These are phyloP conservation scores for Boletus speciosus DNA, from an alignment of 768 basidiomycete genomes.

Conservation along the genomic window DNA sequence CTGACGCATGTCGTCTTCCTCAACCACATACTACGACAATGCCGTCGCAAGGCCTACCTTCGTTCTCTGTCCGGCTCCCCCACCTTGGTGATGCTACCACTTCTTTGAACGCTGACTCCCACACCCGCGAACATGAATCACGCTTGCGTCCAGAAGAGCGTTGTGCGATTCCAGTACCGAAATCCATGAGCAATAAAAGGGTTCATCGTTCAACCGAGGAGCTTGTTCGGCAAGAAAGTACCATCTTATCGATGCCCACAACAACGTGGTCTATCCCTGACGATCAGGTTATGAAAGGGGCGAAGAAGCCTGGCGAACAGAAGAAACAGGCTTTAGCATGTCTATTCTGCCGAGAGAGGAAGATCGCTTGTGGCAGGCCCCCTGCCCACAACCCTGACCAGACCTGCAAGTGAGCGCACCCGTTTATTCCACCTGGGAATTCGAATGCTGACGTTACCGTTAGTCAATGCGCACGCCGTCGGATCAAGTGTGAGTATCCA, in stretches of 20 bases:
- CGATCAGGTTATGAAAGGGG: conserved; percentile 30
- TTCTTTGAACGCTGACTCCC: conserved; percentile 15
- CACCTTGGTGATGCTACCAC: conserved; percentile 9
- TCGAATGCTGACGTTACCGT: conserved; percentile 17
- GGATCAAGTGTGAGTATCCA: conserved; percentile 46
- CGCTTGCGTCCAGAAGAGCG: conserved; percentile 26
- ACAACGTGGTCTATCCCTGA: conserved; percentile 35
- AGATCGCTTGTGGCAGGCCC: conserved; percentile 48
- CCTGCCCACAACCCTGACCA: conserved; percentile 34
- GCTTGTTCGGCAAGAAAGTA: conserved; percentile 28
- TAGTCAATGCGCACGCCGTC: conserved; percentile 48
- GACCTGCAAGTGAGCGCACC: conserved; percentile 45
- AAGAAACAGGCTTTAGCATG: conserved; percentile 48
- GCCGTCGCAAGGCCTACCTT: conserved; percentile 20
- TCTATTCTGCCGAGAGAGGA: conserved; percentile 47
- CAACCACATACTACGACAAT: conserved; percentile 23
- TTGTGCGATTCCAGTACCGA: conserved; percentile 16
- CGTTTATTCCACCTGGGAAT: conserved; percentile 3
- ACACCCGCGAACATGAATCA: conserved; percentile 16
- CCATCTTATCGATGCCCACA: conserved; percentile 21
- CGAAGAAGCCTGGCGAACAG: conserved; percentile 35
- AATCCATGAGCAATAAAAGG: conserved; percentile 26
- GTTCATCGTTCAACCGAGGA: conserved; percentile 28
- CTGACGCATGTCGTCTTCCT: conserved; percentile 24
- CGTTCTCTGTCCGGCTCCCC: conserved; percentile 14